Evolutionary conservation across 805 yeast genomes (phyloP).

Genomic region (Candida chilensis): DNA sequence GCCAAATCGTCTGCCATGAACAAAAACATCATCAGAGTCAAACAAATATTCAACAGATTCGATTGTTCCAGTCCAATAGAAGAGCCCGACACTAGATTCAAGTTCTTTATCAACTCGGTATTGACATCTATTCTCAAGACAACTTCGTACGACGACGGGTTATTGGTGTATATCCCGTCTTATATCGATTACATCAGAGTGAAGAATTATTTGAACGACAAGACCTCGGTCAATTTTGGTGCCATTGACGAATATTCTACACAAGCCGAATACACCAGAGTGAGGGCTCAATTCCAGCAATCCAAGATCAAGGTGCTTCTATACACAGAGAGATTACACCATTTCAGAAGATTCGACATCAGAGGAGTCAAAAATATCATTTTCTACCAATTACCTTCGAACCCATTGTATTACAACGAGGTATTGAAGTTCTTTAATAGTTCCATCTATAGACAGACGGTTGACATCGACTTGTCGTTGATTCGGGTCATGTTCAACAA

Average conservation of each 20-base stretch:
- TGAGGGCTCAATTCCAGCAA: conserved; percentile 60
- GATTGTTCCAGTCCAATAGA: conserved; percentile 41
- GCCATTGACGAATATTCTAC: conserved; percentile 78
- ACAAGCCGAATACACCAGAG: conserved; percentile 60
- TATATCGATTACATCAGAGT: conserved; percentile 81
- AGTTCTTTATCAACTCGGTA: conserved; percentile 63
- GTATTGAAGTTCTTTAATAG: conserved; percentile 60
- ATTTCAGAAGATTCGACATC: conserved; percentile 77
- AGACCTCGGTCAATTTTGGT: conserved; percentile 57
- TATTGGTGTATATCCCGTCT: conserved; percentile 73
- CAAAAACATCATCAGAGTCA: conserved; percentile 56
- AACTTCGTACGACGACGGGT: conserved; percentile 61
- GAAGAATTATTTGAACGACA: conserved; percentile 55
- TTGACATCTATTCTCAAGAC: conserved; percentile 64
- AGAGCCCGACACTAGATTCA: conserved; percentile 81
- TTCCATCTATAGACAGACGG: conserved; percentile 47
- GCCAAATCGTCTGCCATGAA: conserved; percentile 48
- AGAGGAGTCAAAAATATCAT: conserved; percentile 77
- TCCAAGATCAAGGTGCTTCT: conserved; percentile 58
- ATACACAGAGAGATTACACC: conserved; percentile 94
- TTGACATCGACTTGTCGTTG: conserved; percentile 26
- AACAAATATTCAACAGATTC: conserved; percentile 66
- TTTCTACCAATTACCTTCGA: conserved; percentile 78
- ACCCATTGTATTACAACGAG: conserved; percentile 79
- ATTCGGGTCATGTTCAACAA: conserved; percentile 60